Evolutionary conservation across 306 rosid genomes (phyloP).

Genomic region (Herpetospermum pedunculosum): DNA sequence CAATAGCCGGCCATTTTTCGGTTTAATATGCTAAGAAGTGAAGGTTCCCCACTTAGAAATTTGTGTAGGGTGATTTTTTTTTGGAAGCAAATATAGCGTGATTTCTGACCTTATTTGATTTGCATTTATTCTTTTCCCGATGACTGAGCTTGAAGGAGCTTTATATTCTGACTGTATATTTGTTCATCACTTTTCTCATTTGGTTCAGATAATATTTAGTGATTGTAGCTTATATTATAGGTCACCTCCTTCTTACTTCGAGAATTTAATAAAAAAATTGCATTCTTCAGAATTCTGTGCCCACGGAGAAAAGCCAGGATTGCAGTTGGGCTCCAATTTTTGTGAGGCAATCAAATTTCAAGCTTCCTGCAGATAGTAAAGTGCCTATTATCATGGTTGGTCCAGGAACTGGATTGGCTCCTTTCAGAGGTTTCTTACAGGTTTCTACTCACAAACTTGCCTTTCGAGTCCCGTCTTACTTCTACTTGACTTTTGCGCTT

Average conservation of each 20-base stretch:
- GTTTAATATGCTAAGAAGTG: background rate
- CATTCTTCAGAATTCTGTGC: constrained; percentile 49
- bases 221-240: background rate
- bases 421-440: constrained; percentile 99
- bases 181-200: background rate
- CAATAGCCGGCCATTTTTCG: background rate
- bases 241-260: background rate
- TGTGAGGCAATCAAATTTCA: constrained; percentile 91
- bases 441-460: constrained; percentile 29
- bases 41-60: background rate
- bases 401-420: constrained; percentile 99
- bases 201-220: background rate
- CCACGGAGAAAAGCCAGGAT: constrained; percentile 52
- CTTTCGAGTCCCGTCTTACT: background rate
- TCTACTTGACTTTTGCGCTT: background rate
- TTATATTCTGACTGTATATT: background rate
- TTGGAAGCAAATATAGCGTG: background rate
- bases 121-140: background rate
- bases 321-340: constrained; percentile 91
- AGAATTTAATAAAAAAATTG: background rate
- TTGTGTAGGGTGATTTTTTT: background rate
- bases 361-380: constrained; percentile 65
- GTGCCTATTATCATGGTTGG: constrained; percentile 94
- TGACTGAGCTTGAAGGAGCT: background rate
- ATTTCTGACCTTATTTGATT: background rate